Evolutionary conservation across 331 rosid genomes (phyloP).

Genomic region (Quercus tomentella): DNA sequence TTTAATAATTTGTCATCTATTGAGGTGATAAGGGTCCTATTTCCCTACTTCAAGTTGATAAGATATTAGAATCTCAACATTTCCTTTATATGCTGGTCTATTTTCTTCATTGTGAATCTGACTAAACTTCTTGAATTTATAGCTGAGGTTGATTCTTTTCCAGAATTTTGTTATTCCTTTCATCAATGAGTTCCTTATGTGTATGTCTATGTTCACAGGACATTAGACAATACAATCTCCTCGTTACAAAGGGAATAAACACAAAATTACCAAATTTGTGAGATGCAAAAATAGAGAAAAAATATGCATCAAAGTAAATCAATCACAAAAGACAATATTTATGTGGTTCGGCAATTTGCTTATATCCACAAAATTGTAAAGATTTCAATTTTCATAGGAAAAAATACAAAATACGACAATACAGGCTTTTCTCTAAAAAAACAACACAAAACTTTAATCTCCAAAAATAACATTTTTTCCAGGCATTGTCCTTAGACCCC

Average conservation of each 20-base stretch:
- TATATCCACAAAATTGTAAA: no score
- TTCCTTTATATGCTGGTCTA: neutral
- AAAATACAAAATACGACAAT: neutral
- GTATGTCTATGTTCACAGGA: conserved; percentile 28
- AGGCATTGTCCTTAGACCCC: no score
- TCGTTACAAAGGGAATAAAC: neutral
- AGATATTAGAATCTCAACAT: neutral
- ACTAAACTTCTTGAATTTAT: neutral
- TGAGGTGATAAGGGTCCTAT: neutral
- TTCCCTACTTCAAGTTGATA: neutral
- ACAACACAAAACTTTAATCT: no score
- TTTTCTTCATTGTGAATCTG: neutral
- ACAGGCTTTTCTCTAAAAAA: no score
- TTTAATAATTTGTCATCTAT: neutral
- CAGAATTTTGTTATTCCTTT: neutral
- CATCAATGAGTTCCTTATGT: conserved; percentile 1
- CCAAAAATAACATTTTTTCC: no score
- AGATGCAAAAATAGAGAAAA: no score
- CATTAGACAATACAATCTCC: conserved; percentile 49
- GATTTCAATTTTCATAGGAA: conserved; percentile 4
- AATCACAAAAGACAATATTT: no score
- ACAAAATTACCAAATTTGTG: no score
- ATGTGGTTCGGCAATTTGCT: no score
- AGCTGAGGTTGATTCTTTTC: neutral
- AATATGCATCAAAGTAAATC: no score